phyloP scores from a whole-genome alignment of 1,284 basidiomycete species.

The Anthracocystis panici-leucophaei region DNA sequence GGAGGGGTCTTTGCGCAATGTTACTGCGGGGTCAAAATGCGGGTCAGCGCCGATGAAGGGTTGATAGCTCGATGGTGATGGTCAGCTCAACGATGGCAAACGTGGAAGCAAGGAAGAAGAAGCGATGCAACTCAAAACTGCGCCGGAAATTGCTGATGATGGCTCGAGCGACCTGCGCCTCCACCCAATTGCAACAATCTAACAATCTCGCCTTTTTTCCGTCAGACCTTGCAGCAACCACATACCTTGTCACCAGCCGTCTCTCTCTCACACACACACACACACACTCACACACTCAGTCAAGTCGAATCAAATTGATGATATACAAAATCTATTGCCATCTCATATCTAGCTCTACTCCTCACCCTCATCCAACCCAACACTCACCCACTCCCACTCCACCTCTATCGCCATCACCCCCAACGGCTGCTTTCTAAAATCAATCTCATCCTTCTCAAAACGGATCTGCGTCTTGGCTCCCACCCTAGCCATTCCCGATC shows the following conservation, averaged over 20 bases:
- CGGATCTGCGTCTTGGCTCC: constrained; percentile 32
- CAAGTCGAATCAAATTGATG: no score
- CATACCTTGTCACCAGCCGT: no score
- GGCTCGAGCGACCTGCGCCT: constrained; percentile 22
- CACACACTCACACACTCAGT: no score
- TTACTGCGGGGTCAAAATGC: no score
- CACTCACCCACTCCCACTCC: constrained; percentile 65
- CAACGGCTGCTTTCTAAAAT: constrained; percentile 68
- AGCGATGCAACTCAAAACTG: constrained; percentile 1
- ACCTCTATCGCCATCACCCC: constrained; percentile 63
- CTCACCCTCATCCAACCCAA: constrained; percentile 25
- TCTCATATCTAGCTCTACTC: neutral
- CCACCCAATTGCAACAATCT: neutral
- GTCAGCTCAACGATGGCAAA: neutral
- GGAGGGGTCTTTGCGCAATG: neutral
- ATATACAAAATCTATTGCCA: no score
- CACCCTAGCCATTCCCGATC: constrained; percentile 7
- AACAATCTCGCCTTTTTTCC: neutral
- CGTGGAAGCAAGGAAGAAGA: constrained; percentile 5
- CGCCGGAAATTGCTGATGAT: constrained; percentile 4
- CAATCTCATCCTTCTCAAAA: constrained; percentile 63
- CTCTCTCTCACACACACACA: no score
- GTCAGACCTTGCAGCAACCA: no score
- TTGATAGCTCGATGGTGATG: no score
- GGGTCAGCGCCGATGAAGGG: no score